Evolutionary conservation across 2,329 filamentous ascomycete species (phyloP).

Genomic region (Colletotrichum karsti): DNA sequence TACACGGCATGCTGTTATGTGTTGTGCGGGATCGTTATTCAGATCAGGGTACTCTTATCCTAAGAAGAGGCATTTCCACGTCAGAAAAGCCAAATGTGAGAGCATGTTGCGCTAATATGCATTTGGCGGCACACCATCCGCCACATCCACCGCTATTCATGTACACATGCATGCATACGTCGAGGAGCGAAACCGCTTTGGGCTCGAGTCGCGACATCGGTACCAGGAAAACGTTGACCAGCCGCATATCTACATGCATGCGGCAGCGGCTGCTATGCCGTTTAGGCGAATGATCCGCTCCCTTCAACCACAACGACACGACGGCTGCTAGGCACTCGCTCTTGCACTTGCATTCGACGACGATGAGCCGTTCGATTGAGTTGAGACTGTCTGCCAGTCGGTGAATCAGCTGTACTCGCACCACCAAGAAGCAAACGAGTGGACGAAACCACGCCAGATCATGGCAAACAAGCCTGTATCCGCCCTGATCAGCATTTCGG

Average conservation of each 20-base stretch:
- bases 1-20: neutral
- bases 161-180: conserved; percentile 17
- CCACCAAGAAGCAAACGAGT: too few relatives aligned
- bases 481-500: too few relatives aligned
- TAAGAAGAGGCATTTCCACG: neutral
- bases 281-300: conserved; percentile 1
- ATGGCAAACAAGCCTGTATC: too few relatives aligned
- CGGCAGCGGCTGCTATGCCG: neutral
- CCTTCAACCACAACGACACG: neutral
- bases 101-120: neutral
- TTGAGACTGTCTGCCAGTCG: too few relatives aligned
- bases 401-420: too few relatives aligned
- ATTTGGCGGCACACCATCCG: neutral
- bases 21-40: too few relatives aligned
- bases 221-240: conserved; percentile 14
- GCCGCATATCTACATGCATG: conserved; percentile 9
- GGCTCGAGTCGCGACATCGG: conserved; percentile 27
- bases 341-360: neutral
- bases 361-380: neutral
- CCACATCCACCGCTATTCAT: conserved; percentile 5
- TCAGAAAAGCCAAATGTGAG: neutral
- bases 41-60: too few relatives aligned
- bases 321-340: neutral
- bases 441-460: too few relatives aligned
- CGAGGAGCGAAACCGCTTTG: conserved; percentile 22